Conservation (phyloP, 495 filamentous ascomycete genomes). For the Letharia columbiana region DNA sequence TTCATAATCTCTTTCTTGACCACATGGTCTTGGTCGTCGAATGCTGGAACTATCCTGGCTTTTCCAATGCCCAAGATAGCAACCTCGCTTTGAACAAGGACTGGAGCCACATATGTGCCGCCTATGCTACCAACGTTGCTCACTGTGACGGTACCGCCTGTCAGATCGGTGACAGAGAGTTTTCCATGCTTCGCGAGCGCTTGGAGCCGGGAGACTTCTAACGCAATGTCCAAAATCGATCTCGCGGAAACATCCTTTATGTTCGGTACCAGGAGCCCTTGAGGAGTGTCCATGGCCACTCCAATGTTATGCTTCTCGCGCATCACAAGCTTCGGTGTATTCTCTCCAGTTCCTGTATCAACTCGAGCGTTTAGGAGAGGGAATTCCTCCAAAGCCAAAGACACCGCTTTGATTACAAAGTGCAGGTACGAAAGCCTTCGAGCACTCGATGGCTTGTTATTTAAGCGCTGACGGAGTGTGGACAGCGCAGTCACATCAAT, state of each 20-base stretch:
- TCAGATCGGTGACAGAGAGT: slow-evolving; percentile 66
- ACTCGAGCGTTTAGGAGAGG: slow-evolving; percentile 83
- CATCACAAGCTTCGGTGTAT: slow-evolving; percentile 58
- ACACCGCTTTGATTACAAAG: slow-evolving; percentile 94
- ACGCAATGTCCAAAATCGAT: slow-evolving; percentile 66
- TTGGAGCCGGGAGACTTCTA: slow-evolving; percentile 67
- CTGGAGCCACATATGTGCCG: slow-evolving; percentile 80
- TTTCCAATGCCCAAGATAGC: slow-evolving; percentile 87
- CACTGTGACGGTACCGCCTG: slow-evolving; percentile 85
- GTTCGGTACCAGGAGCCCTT: slow-evolving; percentile 87
- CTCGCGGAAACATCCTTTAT: slow-evolving; percentile 71
- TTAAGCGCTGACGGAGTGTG: slow-evolving; percentile 60
- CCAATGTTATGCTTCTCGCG: slow-evolving; percentile 89
- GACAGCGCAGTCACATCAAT: slow-evolving; percentile 67
- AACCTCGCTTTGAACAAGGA: slow-evolving; percentile 80
- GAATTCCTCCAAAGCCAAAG: slow-evolving; percentile 67
- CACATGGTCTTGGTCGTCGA: slow-evolving; percentile 47
- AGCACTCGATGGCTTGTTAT: slow-evolving; percentile 37
- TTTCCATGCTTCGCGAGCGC: slow-evolving; percentile 61
- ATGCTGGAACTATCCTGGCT: slow-evolving; percentile 64
- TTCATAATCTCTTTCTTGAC: slow-evolving; percentile 61
- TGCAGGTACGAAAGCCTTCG: slow-evolving; percentile 76
- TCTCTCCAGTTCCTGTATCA: slow-evolving; percentile 45
- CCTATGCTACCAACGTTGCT: slow-evolving; percentile 98
- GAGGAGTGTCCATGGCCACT: slow-evolving; percentile 88